phyloP scores from a whole-genome alignment of 1,284 basidiomycete species.

The Laetiporus sulphureus region DNA sequence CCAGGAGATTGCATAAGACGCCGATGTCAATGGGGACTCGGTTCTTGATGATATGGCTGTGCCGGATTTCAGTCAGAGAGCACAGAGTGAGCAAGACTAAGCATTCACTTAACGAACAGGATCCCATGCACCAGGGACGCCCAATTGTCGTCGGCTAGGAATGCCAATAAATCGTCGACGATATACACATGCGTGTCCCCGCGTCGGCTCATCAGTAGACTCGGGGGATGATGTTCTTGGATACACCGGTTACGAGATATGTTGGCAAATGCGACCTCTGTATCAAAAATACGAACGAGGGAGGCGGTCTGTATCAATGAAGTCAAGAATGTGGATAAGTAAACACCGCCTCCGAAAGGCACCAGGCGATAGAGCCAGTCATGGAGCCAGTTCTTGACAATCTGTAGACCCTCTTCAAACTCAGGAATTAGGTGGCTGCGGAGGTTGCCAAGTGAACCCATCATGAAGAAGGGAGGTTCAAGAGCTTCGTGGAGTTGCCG shows the following conservation, averaged over 20 bases:
- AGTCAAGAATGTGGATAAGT: conserved; percentile 7
- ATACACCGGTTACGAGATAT: conserved; percentile 15
- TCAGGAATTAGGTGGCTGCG: conserved; percentile 30
- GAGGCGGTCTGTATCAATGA: conserved; percentile 21
- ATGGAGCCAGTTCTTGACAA: conserved; percentile 35
- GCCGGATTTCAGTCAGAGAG: background rate
- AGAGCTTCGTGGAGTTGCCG: conserved; percentile 17
- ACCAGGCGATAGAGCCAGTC: conserved; percentile 27
- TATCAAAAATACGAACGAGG: conserved; percentile 17
- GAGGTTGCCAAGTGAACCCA: conserved; percentile 24
- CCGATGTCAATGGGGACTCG: conserved; percentile 31
- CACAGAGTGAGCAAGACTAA: background rate
- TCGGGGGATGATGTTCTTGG: conserved; percentile 5
- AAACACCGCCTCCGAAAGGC: conserved; percentile 2
- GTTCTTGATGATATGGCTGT: conserved; percentile 35
- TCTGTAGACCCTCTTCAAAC: conserved; percentile 25
- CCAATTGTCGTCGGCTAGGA: conserved; percentile 16
- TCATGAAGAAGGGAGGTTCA: conserved; percentile 15
- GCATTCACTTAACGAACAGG: conserved; percentile 16
- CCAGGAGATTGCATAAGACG: conserved; percentile 40
- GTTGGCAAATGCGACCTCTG: conserved; percentile 5
- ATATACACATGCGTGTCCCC: conserved; percentile 21
- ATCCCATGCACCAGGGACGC: conserved; percentile 25
- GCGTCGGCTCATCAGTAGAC: conserved; percentile 9
- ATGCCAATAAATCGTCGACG: conserved; percentile 30